A percentile compares a stretch with the other conserved stretches of the same genome.
Conservation (phyloP, 2,329 filamentous ascomycete genomes). For the Diaporthe vexans region DNA sequence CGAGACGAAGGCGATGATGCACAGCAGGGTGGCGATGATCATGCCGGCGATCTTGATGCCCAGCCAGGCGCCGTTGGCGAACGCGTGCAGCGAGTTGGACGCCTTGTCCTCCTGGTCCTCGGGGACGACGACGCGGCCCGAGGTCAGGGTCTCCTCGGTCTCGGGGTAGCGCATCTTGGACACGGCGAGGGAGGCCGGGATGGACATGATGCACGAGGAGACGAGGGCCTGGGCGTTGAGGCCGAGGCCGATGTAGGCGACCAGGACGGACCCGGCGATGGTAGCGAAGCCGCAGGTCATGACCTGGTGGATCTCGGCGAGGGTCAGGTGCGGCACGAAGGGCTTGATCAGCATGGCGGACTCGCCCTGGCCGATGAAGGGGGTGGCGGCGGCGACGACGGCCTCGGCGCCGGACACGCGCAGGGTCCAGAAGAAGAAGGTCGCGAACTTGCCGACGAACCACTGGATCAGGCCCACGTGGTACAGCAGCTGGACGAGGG, state of each 20-base stretch:
- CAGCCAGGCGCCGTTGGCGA: constrained; percentile 87
- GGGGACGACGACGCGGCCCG: constrained; percentile 84
- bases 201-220: constrained; percentile 95
- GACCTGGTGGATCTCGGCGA: constrained; percentile 90
- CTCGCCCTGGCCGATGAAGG: constrained; percentile 95
- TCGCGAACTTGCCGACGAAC: constrained; percentile 89
- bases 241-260: constrained; percentile 87
- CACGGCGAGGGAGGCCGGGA: constrained; percentile 89
- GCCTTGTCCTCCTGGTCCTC: constrained; percentile 82
- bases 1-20: constrained; percentile 83
- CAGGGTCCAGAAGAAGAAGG: constrained; percentile 93
- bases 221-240: constrained; percentile 88
- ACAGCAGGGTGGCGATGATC: constrained; percentile 84
- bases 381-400: constrained; percentile 92
- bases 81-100: constrained; percentile 87
- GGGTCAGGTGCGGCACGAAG: constrained; percentile 87
- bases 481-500: constrained; percentile 89
- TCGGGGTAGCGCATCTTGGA: constrained; percentile 93
- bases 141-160: constrained; percentile 86
- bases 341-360: constrained; percentile 92
- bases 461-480: constrained; percentile 87
- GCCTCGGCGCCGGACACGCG: constrained; percentile 91
- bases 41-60: constrained; percentile 90
- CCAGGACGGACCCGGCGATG: constrained; percentile 88
- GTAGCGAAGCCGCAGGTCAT: constrained; percentile 95